Evolutionary conservation across 2,329 filamentous ascomycete genomes (phyloP).

Genomic region (Colletotrichum navitas): DNA sequence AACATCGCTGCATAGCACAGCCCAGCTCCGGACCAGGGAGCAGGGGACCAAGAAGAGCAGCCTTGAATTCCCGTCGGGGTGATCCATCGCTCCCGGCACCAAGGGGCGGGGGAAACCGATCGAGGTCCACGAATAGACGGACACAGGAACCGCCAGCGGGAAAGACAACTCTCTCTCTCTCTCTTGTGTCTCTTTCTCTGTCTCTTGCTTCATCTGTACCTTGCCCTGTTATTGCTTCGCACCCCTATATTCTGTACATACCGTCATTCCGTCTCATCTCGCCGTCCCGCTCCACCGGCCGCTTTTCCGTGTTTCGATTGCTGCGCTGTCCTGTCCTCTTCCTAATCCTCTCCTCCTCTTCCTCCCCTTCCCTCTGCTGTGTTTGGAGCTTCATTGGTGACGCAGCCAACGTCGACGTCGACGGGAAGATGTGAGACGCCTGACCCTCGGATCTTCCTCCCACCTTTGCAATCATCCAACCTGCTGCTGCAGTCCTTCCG

Average conservation of each 20-base stretch:
- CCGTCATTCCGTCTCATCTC: neutral
- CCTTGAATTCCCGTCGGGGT: conserved; percentile 19
- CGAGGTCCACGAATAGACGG: neutral
- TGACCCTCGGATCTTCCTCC: conserved; percentile 26
- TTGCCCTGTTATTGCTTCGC: neutral
- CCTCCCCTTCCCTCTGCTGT: neutral
- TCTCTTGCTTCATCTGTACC: neutral
- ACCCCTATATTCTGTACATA: neutral
- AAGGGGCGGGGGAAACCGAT: neutral
- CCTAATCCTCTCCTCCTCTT: neutral
- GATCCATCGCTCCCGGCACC: conserved; percentile 30
- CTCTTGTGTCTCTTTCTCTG: neutral
- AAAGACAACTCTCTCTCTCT: neutral
- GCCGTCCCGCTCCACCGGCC: neutral
- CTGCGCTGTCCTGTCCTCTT: neutral
- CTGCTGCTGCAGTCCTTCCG: conserved; percentile 27
- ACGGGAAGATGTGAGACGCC: conserved; percentile 40
- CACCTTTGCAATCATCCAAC: conserved; percentile 16
- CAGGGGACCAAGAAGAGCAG: conserved; percentile 16
- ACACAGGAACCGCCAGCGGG: neutral
- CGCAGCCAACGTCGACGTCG: conserved; percentile 15
- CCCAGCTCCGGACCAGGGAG: neutral
- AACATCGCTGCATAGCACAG: conserved; percentile 22
- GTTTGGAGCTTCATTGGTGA: conserved; percentile 16
- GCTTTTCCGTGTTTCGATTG: conserved; percentile 18